These are phyloP conservation scores for Aspergillus melleus DNA, from an alignment of 2,329 filamentous ascomycete genomes.

Conservation along the genomic window DNA sequence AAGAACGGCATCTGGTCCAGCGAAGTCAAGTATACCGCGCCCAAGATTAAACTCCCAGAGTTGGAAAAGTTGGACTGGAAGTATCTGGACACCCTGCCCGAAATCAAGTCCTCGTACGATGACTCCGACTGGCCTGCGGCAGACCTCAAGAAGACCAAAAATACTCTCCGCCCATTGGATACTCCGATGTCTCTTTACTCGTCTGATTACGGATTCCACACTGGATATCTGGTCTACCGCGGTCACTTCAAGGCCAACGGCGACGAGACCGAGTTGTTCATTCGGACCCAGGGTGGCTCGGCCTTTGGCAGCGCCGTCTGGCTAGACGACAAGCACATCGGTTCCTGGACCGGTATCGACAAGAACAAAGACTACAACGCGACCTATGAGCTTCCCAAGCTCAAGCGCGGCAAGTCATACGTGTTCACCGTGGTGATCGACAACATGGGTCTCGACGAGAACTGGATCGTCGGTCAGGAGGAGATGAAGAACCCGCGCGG, in stretches of 20 bases:
- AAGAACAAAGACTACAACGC: slow-evolving; percentile 52
- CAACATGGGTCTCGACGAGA: slow-evolving; percentile 70
- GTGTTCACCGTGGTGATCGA: slow-evolving; percentile 71
- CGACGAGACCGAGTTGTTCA: slow-evolving; percentile 56
- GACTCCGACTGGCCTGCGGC: slow-evolving; percentile 68
- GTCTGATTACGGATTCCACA: slow-evolving; percentile 72
- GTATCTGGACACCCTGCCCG: slow-evolving; percentile 69
- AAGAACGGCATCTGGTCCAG: slow-evolving; percentile 52
- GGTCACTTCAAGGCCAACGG: slow-evolving; percentile 68
- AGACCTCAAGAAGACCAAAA: slow-evolving; percentile 58
- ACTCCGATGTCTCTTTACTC: slow-evolving; percentile 69
- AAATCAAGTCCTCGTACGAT: slow-evolving; percentile 64
- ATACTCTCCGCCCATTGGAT: slow-evolving; percentile 55
- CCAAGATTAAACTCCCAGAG: slow-evolving; percentile 56
- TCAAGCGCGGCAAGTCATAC: slow-evolving; percentile 55
- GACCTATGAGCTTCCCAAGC: slow-evolving; percentile 57
- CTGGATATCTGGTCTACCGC: slow-evolving; percentile 68
- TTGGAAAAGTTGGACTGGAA: slow-evolving; percentile 65
- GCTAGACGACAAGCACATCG: slow-evolving; percentile 63
- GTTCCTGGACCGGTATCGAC: slow-evolving; percentile 62
- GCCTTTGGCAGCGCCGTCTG: slow-evolving; percentile 68
- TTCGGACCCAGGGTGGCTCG: slow-evolving; percentile 65
- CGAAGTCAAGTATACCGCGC: slow-evolving; percentile 52
- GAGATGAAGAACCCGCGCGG: slow-evolving; percentile 60
- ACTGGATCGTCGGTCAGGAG: slow-evolving; percentile 61